phyloP scores from a whole-genome alignment of 768 basidiomycete species.

The Boletellus emodensis region DNA sequence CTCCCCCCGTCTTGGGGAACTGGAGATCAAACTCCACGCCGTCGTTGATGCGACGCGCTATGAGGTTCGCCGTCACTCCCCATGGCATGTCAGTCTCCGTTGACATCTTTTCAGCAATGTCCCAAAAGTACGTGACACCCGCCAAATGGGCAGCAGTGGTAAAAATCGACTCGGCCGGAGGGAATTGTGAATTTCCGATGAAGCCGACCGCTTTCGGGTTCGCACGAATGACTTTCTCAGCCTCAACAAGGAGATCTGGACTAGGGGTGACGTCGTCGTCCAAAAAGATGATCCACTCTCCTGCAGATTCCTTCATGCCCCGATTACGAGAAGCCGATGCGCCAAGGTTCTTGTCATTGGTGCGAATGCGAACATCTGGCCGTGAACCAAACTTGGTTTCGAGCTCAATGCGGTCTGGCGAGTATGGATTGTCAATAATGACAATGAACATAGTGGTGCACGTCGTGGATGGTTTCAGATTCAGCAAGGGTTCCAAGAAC shows the following conservation, averaged over 20 bases:
- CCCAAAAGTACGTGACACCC: conserved; percentile 60
- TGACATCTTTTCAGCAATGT: conserved; percentile 48
- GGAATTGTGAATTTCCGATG: conserved; percentile 50
- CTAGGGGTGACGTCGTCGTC: conserved; percentile 53
- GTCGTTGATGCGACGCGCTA: conserved; percentile 44
- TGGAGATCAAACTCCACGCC: conserved; percentile 41
- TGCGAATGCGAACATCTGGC: conserved; percentile 50
- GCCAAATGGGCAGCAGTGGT: conserved; percentile 52
- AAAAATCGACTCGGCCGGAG: conserved; percentile 44
- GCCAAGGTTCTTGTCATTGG: conserved; percentile 45
- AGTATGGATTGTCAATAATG: conserved; percentile 52
- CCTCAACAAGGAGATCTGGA: conserved; percentile 40
- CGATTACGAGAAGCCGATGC: conserved; percentile 54
- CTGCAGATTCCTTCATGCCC: conserved; percentile 50
- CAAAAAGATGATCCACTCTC: conserved; percentile 57
- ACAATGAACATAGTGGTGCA: conserved; percentile 54
- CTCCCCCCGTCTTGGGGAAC: conserved; percentile 63
- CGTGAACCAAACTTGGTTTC: conserved; percentile 38
- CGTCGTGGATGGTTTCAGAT: conserved; percentile 38
- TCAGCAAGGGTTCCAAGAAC: conserved; percentile 43
- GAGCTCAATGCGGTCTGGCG: conserved; percentile 38
- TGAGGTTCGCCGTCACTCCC: conserved; percentile 61
- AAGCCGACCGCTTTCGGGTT: conserved; percentile 50
- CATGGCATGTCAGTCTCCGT: conserved; percentile 47
- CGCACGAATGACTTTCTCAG: conserved; percentile 44